Evolutionary conservation across 106 monocot genomes (phyloP).

Genomic region (Apostasia ramifera): DNA sequence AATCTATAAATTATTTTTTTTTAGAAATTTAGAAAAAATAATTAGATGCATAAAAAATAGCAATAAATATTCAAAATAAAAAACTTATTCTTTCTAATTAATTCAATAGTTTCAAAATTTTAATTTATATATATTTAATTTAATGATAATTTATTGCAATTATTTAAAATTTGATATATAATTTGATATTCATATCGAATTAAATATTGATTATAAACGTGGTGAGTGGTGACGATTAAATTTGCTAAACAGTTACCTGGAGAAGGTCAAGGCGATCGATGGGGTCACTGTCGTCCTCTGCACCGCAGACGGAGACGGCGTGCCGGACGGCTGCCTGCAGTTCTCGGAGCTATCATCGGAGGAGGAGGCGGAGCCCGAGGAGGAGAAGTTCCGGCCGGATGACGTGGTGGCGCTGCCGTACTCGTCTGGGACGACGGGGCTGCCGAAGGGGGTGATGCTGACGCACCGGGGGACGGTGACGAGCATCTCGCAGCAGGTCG

Average conservation of each 20-base stretch:
- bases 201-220: too few species aligned
- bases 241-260: constrained; percentile 1
- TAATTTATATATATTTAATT: too few species aligned
- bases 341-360: constrained; percentile 37
- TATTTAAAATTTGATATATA: too few species aligned
- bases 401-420: constrained; percentile 77
- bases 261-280: constrained; percentile 35
- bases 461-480: constrained; percentile 58
- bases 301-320: constrained; percentile 27
- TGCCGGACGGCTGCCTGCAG: constrained; percentile 24
- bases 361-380: constrained; percentile 12
- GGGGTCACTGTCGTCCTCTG: constrained; percentile 21
- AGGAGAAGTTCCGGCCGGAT: constrained; percentile 36
- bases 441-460: constrained; percentile 86
- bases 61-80: too few species aligned
- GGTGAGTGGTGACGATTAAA: too few species aligned
- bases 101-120: too few species aligned
- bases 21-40: too few species aligned
- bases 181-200: too few species aligned
- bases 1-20: too few species aligned
- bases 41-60: too few species aligned
- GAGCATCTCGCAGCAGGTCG: constrained; percentile 69
- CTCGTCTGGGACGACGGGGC: constrained; percentile 81
- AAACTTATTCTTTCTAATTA: too few species aligned
- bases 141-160: too few species aligned